Evolutionary conservation across 495 filamentous ascomycete species (phyloP), one percentile per base, ranked within the genome.

Genomic region (Penicillium lagena): DNA sequence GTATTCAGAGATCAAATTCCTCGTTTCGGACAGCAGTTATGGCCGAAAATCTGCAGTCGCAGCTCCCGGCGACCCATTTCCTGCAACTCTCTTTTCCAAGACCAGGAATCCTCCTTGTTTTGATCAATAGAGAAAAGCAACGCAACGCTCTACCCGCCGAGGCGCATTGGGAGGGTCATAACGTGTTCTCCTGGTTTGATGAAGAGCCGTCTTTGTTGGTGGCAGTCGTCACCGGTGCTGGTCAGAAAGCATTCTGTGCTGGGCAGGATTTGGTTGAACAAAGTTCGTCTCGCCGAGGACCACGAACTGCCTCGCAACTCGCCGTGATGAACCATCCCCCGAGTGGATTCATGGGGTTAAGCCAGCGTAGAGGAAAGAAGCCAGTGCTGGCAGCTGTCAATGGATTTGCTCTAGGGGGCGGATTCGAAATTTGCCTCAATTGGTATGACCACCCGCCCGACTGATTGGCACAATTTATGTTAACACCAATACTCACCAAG

Each of bases 361-460:
- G 54, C 47, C 56, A 56, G 22, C 54, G 63, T 7, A 35, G 44
- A 14, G 64, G 64, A 1, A 63, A 58, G 44, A 67, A 68, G 45
- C 86, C 85, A 5, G 64, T 90, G 12, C 77, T 90, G 33, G 77
- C 77, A 4, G 86, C 86, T 8, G 80, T 89, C 12, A 81, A 86
- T 55, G 86, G 86, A 4, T 53, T 83, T 15, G 79, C 78, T 35
- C 64, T 83, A 29, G 86, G 86, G 7, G 85, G 86, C 31, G 86
- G 85, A n/a, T 76, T 80, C 46, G 86, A 90, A 64, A 81, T 85
- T 52, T 67, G 76, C 13, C 61, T 82, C 11, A 88, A 87, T 50
- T 76, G 56, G 60, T 56, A 37, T 8, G 46, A 35, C 30, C 22
- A 11, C 33, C 2, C 34, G 15, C 22, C 22, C 22, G 2, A 22